Evolutionary conservation across 257 asterid genomes (phyloP), one percentile per base, ranked within the genome.

Genomic region (Capsicum pubescens): DNA sequence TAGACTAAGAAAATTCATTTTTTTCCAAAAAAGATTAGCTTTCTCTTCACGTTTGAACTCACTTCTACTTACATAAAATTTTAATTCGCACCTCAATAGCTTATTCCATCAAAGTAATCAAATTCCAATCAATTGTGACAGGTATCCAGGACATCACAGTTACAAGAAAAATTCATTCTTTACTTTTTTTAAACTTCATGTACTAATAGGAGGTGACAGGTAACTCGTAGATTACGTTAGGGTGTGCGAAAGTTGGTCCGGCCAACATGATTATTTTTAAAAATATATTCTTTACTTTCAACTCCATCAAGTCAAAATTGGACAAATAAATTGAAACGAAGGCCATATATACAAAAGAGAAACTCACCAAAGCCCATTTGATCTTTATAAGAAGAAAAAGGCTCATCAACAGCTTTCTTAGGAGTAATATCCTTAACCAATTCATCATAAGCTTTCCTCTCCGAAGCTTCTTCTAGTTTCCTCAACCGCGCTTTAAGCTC

Each of bases 311-410:
- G 42, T 39, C 42, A 39, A 39, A 39, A 39, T 39, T 2, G 5
- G 42, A 39, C 42, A 39, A 39, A 39, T 3, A 39, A 39, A 39
- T 39, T 39, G 5, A 39, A 39, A 39, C 42, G 5, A 4, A 39
- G 42, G 42, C 42, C 16, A 26, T 6, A 36, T 64, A 32, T 64
- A n/a, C 46, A 54, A 35, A 50, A 57, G 26, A 39, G 80, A 35
- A 17, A 46, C 76, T 87, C 79, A 96, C 99, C 99, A 66, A 96
- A 93, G 77, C 99, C 99, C 42, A 96, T 57, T 86, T 96, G 99
- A 91, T 96, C 97, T 88, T 96, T 94, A 92, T 94, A 96, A 80
- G 99, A 88, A 83, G 99, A 96, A 84, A 96, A 96, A 61, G 99
- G 98, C 84, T 96, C 98, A 58, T 87, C 92, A 44, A 86, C 93